These are phyloP conservation scores for Zymoseptoria tritici DNA, from an alignment of 2,329 filamentous ascomycete genomes.

Conservation along the genomic window DNA sequence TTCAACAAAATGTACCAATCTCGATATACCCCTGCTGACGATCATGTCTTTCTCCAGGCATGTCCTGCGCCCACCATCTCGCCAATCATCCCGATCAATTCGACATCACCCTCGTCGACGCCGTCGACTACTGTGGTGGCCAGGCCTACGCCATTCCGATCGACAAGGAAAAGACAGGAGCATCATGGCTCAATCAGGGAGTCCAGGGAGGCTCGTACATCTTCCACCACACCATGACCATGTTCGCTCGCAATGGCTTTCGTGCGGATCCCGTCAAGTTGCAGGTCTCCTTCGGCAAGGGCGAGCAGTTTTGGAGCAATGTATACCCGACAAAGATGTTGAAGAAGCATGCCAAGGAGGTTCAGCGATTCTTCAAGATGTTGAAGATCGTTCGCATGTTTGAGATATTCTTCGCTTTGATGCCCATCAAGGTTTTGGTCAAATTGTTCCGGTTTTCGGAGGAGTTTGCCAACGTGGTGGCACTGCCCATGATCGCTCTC, in stretches of 20 bases:
- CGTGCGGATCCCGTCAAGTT: constrained; percentile 52
- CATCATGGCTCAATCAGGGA: constrained; percentile 54
- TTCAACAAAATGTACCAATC: constrained; percentile 14
- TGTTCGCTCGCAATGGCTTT: constrained; percentile 52
- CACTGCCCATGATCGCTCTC: constrained; percentile 63
- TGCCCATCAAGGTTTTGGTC: constrained; percentile 58
- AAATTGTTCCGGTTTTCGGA: constrained; percentile 61
- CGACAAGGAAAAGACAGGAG: constrained; percentile 50
- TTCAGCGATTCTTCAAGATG: constrained; percentile 47
- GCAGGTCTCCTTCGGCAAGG: constrained; percentile 58
- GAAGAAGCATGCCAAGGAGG: constrained; percentile 48
- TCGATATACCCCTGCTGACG: constrained; percentile 1
- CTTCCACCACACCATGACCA: constrained; percentile 61
- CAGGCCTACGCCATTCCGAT: constrained; percentile 53
- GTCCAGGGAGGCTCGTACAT: constrained; percentile 59
- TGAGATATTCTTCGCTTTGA: constrained; percentile 52
- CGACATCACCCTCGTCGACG: constrained; percentile 57
- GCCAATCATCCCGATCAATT: constrained; percentile 59
- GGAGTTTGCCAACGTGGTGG: constrained; percentile 64
- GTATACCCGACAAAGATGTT: constrained; percentile 55
- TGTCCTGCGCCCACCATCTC: constrained; percentile 60
- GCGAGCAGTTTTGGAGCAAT: constrained; percentile 58
- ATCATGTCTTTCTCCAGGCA: constrained; percentile 31
- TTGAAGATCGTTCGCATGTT: constrained; percentile 52
- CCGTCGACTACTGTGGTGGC: constrained; percentile 51